These are phyloP conservation scores for Citrus maxima DNA, from an alignment of 345 rosid genomes.

Conservation along the genomic window DNA sequence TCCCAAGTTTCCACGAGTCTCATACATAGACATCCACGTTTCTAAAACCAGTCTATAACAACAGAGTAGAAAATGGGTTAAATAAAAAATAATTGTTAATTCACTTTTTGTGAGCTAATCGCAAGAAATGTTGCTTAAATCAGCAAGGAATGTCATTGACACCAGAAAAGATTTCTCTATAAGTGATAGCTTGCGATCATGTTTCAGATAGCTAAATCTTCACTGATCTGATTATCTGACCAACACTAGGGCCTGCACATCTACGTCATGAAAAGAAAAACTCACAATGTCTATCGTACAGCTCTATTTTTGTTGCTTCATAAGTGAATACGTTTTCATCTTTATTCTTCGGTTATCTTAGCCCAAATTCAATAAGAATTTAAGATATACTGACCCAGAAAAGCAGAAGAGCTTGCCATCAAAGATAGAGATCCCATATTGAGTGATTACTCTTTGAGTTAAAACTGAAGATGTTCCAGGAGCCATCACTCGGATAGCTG, in stretches of 20 bases:
- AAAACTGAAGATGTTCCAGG: too few relatives aligned
- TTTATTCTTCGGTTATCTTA: not conserved
- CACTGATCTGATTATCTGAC: not conserved
- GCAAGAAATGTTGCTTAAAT: not conserved
- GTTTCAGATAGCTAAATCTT: not conserved
- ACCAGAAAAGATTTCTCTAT: not conserved
- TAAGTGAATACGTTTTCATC: not conserved
- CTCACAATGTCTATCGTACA: not conserved
- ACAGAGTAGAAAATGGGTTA: not conserved
- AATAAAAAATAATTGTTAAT: not conserved
- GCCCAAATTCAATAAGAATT: not conserved
- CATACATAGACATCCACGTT: not conserved
- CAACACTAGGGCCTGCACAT: not conserved
- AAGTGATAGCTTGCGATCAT: not conserved
- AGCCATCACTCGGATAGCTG: too few relatives aligned
- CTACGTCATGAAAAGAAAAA: not conserved
- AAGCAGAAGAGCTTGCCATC: conserved; percentile 46
- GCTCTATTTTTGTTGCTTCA: not conserved
- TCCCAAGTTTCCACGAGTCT: not conserved
- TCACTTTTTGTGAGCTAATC: not conserved
- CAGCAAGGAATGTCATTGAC: not conserved
- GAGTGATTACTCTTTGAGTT: too few relatives aligned
- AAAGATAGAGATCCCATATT: too few relatives aligned
- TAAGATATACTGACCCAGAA: conserved; percentile 43
- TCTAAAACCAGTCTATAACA: not conserved